Evolutionary conservation across 768 basidiomycete species (phyloP), one percentile per base, ranked within the genome.

Genomic region (Leccinum boreale): DNA sequence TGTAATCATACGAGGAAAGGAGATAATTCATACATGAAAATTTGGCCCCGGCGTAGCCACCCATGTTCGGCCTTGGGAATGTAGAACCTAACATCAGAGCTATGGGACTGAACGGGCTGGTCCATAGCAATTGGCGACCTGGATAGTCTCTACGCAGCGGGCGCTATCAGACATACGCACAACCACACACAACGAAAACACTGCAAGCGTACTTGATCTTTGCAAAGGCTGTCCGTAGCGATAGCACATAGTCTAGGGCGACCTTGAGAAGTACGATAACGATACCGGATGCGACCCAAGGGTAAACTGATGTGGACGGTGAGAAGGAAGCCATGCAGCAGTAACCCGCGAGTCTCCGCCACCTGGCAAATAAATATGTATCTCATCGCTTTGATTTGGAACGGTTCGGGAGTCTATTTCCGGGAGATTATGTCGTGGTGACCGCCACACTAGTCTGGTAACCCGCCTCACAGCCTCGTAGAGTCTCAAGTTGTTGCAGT

Each of bases 1-100:
- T n/a, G n/a, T n/a, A n/a, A n/a, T n/a, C n/a, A 5, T 3, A 12
- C 6, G 24, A 0, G 26, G 19, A n/a, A 35, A n/a, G 1, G 15
- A 9, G 28, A 33, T 8, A 21, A 28, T 11, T 67, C 76, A 14
- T 56, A 80, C 79, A 24, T 2, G 69, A 67, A 48, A 80, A 78
- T 50, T 72, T 67, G 8, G 55, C 74, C 21, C 59, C 72, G 33
- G 70, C 75, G 26, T 69, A 66, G 5, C 74, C 79, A 11, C 68
- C 62, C 48, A 71, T 72, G 15, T 68, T 67, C 8, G 67, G 69
- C 24, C 69, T 64, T 2, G 78, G 79, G 56, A 74, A 79, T 23
- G 60, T 61, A 1, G 69, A 49, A 0, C 68, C 77, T 1, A 73
- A 2, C 0, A 70, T 36, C 6, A 76, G 42, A 5, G 73, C 55